Percentiles rank a stretch among this genome's conserved stretches.
phyloP scores from a whole-genome alignment of 768 basidiomycete species.

The Leccinum rimulosum region DNA sequence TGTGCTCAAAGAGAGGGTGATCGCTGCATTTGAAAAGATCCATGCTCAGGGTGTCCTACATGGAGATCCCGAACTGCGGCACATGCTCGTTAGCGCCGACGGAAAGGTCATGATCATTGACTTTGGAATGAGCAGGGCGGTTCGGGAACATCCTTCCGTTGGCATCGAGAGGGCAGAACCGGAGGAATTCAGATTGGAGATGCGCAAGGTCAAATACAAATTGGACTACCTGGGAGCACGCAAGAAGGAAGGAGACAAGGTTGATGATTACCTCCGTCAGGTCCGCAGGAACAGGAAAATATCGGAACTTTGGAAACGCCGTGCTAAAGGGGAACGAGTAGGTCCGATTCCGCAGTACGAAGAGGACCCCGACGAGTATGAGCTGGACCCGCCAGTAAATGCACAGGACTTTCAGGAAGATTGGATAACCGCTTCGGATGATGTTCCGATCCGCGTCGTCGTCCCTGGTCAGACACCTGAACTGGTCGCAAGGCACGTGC shows the following conservation, averaged over 20 bases:
- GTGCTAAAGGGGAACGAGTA: slow-evolving; percentile 26
- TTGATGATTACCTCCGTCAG: slow-evolving; percentile 29
- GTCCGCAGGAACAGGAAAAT: slow-evolving; percentile 28
- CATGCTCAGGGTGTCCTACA: slow-evolving; percentile 49
- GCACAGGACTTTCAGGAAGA: slow-evolving; percentile 32
- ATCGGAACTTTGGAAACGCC: slow-evolving; percentile 27
- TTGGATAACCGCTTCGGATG: slow-evolving; percentile 37
- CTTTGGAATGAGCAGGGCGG: slow-evolving; percentile 44
- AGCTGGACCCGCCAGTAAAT: slow-evolving; percentile 31
- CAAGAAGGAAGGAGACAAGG: slow-evolving; percentile 35
- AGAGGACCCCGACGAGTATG: slow-evolving; percentile 33
- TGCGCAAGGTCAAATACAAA: slow-evolving; percentile 54
- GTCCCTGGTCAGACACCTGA: slow-evolving; percentile 35
- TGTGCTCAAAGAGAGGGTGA: slow-evolving; percentile 48
- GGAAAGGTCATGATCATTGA: slow-evolving; percentile 53
- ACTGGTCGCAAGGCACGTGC: slow-evolving; percentile 23
- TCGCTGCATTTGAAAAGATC: slow-evolving; percentile 48
- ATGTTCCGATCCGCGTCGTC: slow-evolving; percentile 33
- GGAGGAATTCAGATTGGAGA: slow-evolving; percentile 47
- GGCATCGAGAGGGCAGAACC: slow-evolving; percentile 36
- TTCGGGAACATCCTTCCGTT: slow-evolving; percentile 29
- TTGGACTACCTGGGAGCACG: slow-evolving; percentile 45
- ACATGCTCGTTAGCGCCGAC: slow-evolving; percentile 56
- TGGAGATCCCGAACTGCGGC: slow-evolving; percentile 45
- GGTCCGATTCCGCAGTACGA: slow-evolving; percentile 32